phyloP scores from a whole-genome alignment of 2,329 filamentous ascomycete genomes.

The Aspergillus neotritici region DNA sequence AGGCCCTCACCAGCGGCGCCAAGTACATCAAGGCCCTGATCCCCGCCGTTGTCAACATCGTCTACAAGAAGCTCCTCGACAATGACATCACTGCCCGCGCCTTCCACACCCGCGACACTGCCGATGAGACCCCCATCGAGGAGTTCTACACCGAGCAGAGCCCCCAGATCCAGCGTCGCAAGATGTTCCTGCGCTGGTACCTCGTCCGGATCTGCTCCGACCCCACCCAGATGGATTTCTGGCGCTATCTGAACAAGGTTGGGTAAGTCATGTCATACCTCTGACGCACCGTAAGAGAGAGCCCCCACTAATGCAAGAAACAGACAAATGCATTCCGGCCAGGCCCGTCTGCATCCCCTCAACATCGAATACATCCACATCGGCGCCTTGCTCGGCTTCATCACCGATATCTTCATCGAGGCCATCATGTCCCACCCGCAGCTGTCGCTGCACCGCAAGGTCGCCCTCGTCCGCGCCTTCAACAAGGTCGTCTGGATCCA shows the following conservation, averaged over 20 bases:
- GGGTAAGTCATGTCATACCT: slow-evolving; percentile 47
- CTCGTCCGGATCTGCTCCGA: slow-evolving; percentile 69
- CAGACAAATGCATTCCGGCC: slow-evolving; percentile 74
- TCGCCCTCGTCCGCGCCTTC: slow-evolving; percentile 67
- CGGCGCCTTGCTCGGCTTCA: slow-evolving; percentile 64
- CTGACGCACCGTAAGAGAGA: background rate
- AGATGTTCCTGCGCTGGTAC: slow-evolving; percentile 72
- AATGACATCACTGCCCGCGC: slow-evolving; percentile 78
- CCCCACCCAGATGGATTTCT: slow-evolving; percentile 69
- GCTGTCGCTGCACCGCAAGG: slow-evolving; percentile 62
- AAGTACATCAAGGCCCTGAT: slow-evolving; percentile 80
- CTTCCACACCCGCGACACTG: slow-evolving; percentile 57
- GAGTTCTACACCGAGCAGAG: slow-evolving; percentile 60
- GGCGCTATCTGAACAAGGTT: slow-evolving; percentile 79
- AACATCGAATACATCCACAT: slow-evolving; percentile 79
- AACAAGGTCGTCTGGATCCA: slow-evolving; percentile 84
- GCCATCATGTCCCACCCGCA: slow-evolving; percentile 67
- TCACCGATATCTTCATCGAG: slow-evolving; percentile 72
- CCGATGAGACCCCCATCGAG: slow-evolving; percentile 63
- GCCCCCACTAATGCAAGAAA: background rate
- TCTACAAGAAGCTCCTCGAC: slow-evolving; percentile 73
- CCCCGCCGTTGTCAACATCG: slow-evolving; percentile 75
- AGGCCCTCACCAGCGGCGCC: slow-evolving; percentile 61
- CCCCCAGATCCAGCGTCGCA: slow-evolving; percentile 69
- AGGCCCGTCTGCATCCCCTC: slow-evolving; percentile 64